Evolutionary conservation across 768 basidiomycete genomes (phyloP).

Genomic region (Obba rivulosa): DNA sequence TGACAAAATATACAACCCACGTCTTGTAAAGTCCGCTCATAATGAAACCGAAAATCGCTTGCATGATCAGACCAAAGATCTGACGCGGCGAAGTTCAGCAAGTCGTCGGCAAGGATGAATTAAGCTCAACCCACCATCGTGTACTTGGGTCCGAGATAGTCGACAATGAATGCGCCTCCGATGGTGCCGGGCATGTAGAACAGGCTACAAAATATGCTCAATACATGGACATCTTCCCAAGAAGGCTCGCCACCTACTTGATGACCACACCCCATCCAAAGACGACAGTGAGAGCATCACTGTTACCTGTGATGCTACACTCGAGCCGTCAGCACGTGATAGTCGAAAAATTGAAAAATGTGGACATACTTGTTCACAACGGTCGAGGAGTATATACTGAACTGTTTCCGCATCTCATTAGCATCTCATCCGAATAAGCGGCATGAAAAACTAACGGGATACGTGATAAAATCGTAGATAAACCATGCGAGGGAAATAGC

Average conservation of each 20-base stretch:
- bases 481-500: conserved; percentile 84
- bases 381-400: conserved; percentile 77
- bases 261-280: conserved; percentile 87
- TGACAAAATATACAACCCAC: conserved; percentile 11
- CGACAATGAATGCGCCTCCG: conserved; percentile 69
- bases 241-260: conserved; percentile 43
- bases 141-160: conserved; percentile 69
- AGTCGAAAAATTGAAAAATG: not conserved
- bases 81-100: conserved; percentile 20
- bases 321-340: conserved; percentile 1
- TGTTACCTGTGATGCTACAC: conserved; percentile 52
- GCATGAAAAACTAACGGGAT: conserved; percentile 12
- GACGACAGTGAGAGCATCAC: conserved; percentile 47
- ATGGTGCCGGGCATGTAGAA: conserved; percentile 73
- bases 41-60: conserved; percentile 79
- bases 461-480: conserved; percentile 78
- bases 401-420: conserved; percentile 32
- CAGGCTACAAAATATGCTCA: conserved; percentile 29
- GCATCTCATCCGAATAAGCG: not conserved
- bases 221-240: conserved; percentile 32
- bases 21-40: conserved; percentile 80
- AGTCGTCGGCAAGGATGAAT: not conserved
- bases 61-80: conserved; percentile 63
- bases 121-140: conserved; percentile 49
- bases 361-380: conserved; percentile 55